Conservation (phyloP, 2,329 filamentous ascomycete genomes). For the Stemphylium lycopersici region DNA sequence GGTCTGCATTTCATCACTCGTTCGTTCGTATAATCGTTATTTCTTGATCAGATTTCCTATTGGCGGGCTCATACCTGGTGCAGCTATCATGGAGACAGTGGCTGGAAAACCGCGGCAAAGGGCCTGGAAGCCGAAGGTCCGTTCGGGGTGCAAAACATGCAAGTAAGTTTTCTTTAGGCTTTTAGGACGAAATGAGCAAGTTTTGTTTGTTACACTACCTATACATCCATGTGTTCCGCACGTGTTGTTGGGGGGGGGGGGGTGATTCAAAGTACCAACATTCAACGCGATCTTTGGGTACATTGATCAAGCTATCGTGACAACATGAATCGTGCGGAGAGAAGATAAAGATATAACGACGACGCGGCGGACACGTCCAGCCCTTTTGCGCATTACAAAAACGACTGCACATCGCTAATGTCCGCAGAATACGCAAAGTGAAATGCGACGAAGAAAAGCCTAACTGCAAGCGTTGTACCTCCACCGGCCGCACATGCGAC, state of each 20-base stretch:
- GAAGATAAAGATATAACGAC: too few relatives aligned
- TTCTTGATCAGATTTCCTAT: background rate
- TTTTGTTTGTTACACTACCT: too few relatives aligned
- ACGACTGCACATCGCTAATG: conserved; percentile 1
- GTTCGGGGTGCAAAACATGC: conserved; percentile 26
- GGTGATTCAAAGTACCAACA: background rate
- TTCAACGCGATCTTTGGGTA: background rate
- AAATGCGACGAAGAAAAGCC: conserved; percentile 46
- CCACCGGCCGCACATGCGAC: conserved; percentile 43
- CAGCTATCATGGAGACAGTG: conserved; percentile 6
- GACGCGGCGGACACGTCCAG: background rate
- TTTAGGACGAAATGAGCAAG: background rate
- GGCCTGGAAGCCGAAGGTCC: conserved; percentile 23
- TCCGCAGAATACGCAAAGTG: conserved; percentile 37
- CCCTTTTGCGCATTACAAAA: background rate
- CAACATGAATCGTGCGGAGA: too few relatives aligned
- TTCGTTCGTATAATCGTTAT: conserved; percentile 1
- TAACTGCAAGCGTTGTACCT: conserved; percentile 36
- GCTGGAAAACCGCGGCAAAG: conserved; percentile 21
- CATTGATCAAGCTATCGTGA: background rate
- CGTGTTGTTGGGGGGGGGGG: background rate
- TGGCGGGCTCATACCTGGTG: background rate
- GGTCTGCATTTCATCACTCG: background rate
- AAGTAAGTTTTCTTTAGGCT: conserved; percentile 18
- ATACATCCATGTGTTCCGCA: too few relatives aligned